These are phyloP conservation scores for Senecio squalidus DNA, from an alignment of 140 eudicot genomes.

Conservation along the genomic window DNA sequence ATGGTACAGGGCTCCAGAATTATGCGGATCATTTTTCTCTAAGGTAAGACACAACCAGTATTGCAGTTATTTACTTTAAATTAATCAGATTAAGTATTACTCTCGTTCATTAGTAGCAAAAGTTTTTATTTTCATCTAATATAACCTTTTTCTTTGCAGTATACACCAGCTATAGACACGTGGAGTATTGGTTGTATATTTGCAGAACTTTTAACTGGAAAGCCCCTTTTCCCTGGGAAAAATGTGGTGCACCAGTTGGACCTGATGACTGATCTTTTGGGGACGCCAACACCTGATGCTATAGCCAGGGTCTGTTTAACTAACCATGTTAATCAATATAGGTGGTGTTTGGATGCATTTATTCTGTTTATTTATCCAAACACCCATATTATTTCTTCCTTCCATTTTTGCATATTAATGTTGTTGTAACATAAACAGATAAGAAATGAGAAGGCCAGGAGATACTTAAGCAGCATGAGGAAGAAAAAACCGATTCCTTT, in stretches of 20 bases:
- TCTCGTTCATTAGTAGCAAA: neutral
- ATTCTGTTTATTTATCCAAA: neutral
- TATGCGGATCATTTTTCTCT: slow-evolving; percentile 95
- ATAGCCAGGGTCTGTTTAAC: slow-evolving; percentile 67
- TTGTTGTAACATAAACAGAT: slow-evolving; percentile 41
- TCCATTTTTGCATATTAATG: slow-evolving; percentile 2
- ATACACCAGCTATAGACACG: slow-evolving; percentile 93
- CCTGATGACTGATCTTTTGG: slow-evolving; percentile 89
- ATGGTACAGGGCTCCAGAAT: slow-evolving; percentile 98
- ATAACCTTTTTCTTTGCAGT: slow-evolving; percentile 42
- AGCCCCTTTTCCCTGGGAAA: slow-evolving; percentile 93
- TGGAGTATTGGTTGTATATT: slow-evolving; percentile 99
- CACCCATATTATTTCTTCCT: neutral
- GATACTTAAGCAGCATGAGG: slow-evolving; percentile 96
- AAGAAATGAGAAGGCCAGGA: slow-evolving; percentile 87
- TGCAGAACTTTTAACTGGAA: slow-evolving; percentile 92
- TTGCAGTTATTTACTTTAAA: neutral
- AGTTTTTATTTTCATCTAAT: neutral
- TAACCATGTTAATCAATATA: neutral
- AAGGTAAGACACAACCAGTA: slow-evolving; percentile 43
- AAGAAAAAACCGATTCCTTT: slow-evolving; percentile 82
- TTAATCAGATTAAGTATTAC: neutral
- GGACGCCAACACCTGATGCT: slow-evolving; percentile 93
- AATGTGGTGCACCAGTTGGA: slow-evolving; percentile 96
- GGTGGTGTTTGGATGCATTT: neutral